phyloP scores from a whole-genome alignment of 208 protist genomes.

The Leishmania gerbilli region DNA sequence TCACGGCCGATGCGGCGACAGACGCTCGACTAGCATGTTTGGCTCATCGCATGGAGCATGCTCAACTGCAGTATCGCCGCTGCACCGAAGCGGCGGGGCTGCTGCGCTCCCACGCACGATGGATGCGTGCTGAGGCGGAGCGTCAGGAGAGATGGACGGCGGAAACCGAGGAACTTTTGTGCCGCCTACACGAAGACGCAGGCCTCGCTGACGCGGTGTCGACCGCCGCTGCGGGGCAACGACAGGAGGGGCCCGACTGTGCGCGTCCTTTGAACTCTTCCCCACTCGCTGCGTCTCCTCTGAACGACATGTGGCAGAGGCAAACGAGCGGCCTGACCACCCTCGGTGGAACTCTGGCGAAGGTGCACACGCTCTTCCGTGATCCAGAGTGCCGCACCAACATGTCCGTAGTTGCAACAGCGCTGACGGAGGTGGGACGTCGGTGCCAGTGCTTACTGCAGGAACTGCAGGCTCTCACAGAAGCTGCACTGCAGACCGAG shows the following conservation, averaged over 20 bases:
- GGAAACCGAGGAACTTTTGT: neutral
- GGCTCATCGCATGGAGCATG: slow-evolving; percentile 18
- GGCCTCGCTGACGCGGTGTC: neutral
- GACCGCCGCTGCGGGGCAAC: neutral
- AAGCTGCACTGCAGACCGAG: slow-evolving; percentile 9
- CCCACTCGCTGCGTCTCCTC: neutral
- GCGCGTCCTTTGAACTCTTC: neutral
- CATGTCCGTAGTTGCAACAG: slow-evolving; percentile 24
- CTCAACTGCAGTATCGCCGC: slow-evolving; percentile 14
- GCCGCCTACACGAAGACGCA: neutral
- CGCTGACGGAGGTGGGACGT: slow-evolving; percentile 24
- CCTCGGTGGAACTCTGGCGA: slow-evolving; percentile 28
- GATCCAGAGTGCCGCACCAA: slow-evolving; percentile 11
- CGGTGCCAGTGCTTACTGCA: slow-evolving; percentile 16
- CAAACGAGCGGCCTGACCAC: slow-evolving; percentile 15
- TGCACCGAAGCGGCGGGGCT: neutral
- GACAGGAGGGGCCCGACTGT: neutral
- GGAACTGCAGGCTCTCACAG: slow-evolving; percentile 15
- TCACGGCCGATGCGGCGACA: neutral
- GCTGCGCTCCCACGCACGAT: slow-evolving; percentile 6
- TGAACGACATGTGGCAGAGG: slow-evolving; percentile 7
- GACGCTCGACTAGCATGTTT: slow-evolving; percentile 20
- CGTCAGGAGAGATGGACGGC: neutral
- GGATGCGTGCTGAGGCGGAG: neutral
- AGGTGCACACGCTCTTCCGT: slow-evolving; percentile 30